Evolutionary conservation across 768 basidiomycete genomes (phyloP).

Genomic region (Lepiota brunneoincarnata): DNA sequence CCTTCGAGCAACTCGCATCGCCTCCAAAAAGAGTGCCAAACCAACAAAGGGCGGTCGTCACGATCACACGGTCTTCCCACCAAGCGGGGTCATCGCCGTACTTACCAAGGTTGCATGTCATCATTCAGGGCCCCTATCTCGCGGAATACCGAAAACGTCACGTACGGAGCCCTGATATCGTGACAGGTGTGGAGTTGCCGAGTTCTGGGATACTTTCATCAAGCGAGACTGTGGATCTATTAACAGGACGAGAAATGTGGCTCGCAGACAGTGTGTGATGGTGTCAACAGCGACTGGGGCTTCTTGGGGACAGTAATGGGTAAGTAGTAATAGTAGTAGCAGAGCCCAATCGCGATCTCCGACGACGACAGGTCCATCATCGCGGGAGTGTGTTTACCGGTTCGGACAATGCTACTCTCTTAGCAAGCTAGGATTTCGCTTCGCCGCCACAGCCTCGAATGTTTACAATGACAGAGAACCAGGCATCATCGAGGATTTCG

Average conservation of each 20-base stretch:
- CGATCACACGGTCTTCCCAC: conserved; percentile 10
- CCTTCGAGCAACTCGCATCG: neutral
- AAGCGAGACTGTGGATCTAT: conserved; percentile 1
- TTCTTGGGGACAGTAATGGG: too few species aligned
- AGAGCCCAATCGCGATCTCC: neutral
- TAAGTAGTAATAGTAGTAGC: neutral
- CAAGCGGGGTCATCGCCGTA: neutral
- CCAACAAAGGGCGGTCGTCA: conserved; percentile 1
- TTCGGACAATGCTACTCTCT: neutral
- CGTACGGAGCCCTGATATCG: conserved; percentile 6
- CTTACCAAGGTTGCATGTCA: conserved; percentile 6
- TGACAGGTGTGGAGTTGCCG: conserved; percentile 7
- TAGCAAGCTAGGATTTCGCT: neutral
- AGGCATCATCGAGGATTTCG: conserved; percentile 1
- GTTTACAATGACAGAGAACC: neutral
- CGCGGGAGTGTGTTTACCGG: neutral
- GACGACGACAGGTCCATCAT: neutral
- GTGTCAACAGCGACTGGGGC: neutral
- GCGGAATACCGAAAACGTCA: neutral
- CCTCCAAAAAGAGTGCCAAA: neutral
- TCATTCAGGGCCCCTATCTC: conserved; percentile 9
- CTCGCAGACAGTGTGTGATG: conserved; percentile 1
- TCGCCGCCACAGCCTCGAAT: neutral
- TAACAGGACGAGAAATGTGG: neutral
- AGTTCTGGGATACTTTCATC: neutral